Evolutionary conservation across 2,329 filamentous ascomycete species (phyloP).

Genomic region (Calycina marina): DNA sequence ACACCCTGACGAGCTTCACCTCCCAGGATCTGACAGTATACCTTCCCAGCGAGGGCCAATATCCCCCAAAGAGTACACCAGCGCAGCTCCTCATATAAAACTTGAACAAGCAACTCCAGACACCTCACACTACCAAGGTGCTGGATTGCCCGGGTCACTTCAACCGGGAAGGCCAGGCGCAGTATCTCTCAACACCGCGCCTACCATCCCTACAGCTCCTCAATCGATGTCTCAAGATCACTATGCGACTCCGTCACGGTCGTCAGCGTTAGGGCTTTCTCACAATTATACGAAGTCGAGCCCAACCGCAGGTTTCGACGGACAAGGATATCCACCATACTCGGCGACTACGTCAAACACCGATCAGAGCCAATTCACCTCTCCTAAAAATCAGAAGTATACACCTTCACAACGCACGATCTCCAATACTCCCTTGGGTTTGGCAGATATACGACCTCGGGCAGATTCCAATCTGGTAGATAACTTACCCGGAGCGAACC

Average conservation of each 20-base stretch:
- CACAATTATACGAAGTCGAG: constrained; percentile 78
- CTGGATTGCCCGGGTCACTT: constrained; percentile 42
- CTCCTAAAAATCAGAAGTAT: constrained; percentile 38
- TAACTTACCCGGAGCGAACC: constrained; percentile 42
- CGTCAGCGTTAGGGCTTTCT: constrained; percentile 47
- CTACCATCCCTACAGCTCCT: constrained; percentile 41
- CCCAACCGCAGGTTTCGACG: constrained; percentile 48
- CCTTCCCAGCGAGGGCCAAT: constrained; percentile 16
- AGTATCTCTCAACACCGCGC: constrained; percentile 39
- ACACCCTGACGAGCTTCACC: constrained; percentile 41
- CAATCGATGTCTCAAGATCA: constrained; percentile 37
- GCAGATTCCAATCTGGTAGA: constrained; percentile 72
- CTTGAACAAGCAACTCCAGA: constrained; percentile 41
- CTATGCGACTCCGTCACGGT: constrained; percentile 50
- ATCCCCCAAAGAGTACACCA: constrained; percentile 31
- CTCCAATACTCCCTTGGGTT: constrained; percentile 76
- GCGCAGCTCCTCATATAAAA: constrained; percentile 37
- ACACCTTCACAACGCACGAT: constrained; percentile 43
- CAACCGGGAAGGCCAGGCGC: constrained; percentile 42
- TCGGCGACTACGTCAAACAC: constrained; percentile 49
- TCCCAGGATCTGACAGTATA: constrained; percentile 25
- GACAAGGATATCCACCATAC: constrained; percentile 38
- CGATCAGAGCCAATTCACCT: constrained; percentile 45
- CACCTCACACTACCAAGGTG: constrained; percentile 30
- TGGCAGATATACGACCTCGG: constrained; percentile 81